Conservation (phyloP, 2,329 filamentous ascomycete genomes). For the Pyrenophora seminiperda region DNA sequence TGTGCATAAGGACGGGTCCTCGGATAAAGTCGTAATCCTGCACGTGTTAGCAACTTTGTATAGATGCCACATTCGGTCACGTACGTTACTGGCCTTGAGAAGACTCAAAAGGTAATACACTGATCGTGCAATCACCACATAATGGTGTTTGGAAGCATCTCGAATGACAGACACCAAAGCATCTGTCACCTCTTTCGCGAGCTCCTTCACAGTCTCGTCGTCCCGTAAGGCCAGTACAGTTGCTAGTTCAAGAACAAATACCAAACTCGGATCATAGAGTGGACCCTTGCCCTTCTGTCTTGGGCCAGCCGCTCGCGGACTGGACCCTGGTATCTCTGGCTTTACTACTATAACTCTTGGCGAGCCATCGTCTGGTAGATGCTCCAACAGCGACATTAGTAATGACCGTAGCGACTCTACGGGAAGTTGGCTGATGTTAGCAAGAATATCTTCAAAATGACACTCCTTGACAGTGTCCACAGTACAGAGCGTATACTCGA, state of each 20-base stretch:
- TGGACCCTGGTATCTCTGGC: slow-evolving; percentile 72
- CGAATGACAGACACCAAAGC: slow-evolving; percentile 81
- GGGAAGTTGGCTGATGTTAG: slow-evolving; percentile 76
- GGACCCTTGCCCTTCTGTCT: slow-evolving; percentile 62
- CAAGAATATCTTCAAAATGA: slow-evolving; percentile 78
- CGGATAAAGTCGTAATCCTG: slow-evolving; percentile 90
- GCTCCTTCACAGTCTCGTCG: slow-evolving; percentile 68
- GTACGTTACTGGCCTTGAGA: slow-evolving; percentile 82
- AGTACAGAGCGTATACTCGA: slow-evolving; percentile 92
- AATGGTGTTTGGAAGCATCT: slow-evolving; percentile 78
- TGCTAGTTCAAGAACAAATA: slow-evolving; percentile 90
- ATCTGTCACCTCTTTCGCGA: slow-evolving; percentile 81
- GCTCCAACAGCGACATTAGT: slow-evolving; percentile 74
- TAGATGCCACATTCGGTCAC: slow-evolving; percentile 32
- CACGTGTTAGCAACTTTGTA: slow-evolving; percentile 5
- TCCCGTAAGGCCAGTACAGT: slow-evolving; percentile 82
- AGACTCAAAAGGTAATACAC: slow-evolving; percentile 86
- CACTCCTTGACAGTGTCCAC: slow-evolving; percentile 94
- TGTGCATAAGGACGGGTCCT: slow-evolving; percentile 87
- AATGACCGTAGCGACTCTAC: slow-evolving; percentile 64
- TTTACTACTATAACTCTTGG: slow-evolving; percentile 87
- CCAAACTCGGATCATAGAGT: slow-evolving; percentile 81
- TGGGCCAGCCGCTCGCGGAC: slow-evolving; percentile 64
- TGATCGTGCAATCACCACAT: slow-evolving; percentile 80
- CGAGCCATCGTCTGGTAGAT: slow-evolving; percentile 84